phyloP scores from a whole-genome alignment of 305 asterid species.

The Fraxinus sp. region DNA sequence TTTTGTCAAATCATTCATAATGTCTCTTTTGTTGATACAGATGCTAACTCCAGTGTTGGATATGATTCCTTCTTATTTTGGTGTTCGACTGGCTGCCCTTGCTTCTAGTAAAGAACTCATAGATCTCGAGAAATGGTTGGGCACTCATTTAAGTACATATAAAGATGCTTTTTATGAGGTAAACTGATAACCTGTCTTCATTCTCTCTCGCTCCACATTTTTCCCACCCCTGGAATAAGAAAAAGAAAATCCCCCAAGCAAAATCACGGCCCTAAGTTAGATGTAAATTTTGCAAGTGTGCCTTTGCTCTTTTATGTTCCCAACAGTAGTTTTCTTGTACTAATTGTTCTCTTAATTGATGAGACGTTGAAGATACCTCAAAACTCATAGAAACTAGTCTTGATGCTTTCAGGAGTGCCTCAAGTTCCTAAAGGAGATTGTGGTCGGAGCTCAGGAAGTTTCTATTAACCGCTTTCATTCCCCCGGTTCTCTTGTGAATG shows the following conservation, averaged over 20 bases:
- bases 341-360: not conserved
- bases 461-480: conserved; percentile 60
- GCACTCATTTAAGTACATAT: conserved; percentile 46
- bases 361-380: conserved; percentile 8
- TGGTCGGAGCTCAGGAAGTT: conserved; percentile 53
- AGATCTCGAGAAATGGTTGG: conserved; percentile 89
- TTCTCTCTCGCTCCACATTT: not conserved
- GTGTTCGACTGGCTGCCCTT: conserved; percentile 78
- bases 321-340: not conserved
- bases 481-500: conserved; percentile 51
- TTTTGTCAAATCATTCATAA: not conserved
- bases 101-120: conserved; percentile 76
- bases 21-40: conserved; percentile 41
- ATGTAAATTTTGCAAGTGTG: not conserved
- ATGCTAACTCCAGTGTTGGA: conserved; percentile 67
- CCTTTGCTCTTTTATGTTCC: not conserved
- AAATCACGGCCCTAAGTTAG: not conserved
- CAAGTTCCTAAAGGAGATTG: conserved; percentile 74
- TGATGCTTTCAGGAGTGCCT: conserved; percentile 72
- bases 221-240: not conserved
- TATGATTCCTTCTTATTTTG: conserved; percentile 67
- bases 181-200: not conserved
- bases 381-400: conserved; percentile 8
- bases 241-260: not conserved
- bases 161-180: conserved; percentile 87